Base-by-base conservation (phyloP, 805 yeast genomes). In the Limtongia smithiae region DNA sequence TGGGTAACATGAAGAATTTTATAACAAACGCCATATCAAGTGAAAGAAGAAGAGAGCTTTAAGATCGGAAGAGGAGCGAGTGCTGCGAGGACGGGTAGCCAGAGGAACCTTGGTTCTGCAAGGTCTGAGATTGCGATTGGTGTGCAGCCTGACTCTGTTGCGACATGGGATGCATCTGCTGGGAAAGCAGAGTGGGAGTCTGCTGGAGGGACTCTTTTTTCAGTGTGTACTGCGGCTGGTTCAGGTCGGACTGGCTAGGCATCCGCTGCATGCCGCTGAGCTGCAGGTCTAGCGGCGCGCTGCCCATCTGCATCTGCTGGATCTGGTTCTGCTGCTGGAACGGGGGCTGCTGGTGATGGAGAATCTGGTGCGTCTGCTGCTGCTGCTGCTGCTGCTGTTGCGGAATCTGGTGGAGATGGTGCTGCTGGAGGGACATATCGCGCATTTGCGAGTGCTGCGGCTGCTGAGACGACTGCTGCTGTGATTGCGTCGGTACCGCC, bases 401-500 rank as follows among this genome's bases (percentile, higher is more conserved):
- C 9, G 14, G 27, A 3, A 11, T 34, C 17, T 31, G 15, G 14
- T 37, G 41, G 4, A 21, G 28, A 28, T 7, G 31, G 4, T 22
- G 41, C 8, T 24, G 41, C 20, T 22, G 41, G 8, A 15, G 39
- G 17, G n/a, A 15, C 15, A 11, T 7, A 27, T 27, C 12, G 31
- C n/a, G 40, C 12, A 21, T 25, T 28, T 18, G 30, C 27, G 20
- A 27, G 27, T 36, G 39, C 3, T 37, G 41, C 30, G n/a, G 41
- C 33, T 37, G 41, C 7, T 25, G 32, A 4, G 15, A 18, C 12
- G 12, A 43, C n/a, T 15, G 27, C 24, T 37, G 48, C 33, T 44
- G 48, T 4, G 30, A 43, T 28, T 37, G 43, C n/a, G 9, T n/a
- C 17, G 18, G 41, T 7, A 27, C 33, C 40, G 42, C 56, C 32